Evolutionary conservation across 208 protist species (phyloP).

Genomic region (Naegleria fowleri): DNA sequence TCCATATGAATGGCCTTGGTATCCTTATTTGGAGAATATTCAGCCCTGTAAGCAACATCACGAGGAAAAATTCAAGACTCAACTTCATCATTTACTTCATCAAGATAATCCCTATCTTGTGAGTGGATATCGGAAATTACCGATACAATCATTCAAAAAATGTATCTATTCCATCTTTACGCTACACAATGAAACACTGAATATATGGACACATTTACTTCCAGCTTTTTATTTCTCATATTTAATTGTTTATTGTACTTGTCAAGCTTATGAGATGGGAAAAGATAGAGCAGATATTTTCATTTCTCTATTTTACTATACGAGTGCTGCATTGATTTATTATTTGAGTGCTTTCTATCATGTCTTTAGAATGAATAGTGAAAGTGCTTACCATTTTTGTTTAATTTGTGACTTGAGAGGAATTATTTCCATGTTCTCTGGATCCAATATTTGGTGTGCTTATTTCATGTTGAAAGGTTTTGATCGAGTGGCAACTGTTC

Average conservation of each 20-base stretch:
- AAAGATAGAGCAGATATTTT: not conserved
- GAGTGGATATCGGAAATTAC: not conserved
- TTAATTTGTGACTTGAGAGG: slow-evolving; percentile 23
- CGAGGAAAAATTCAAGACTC: not conserved
- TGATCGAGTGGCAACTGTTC: not conserved
- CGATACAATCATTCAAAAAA: not conserved
- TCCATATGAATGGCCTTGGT: not conserved
- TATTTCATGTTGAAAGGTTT: not conserved
- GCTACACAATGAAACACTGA: slow-evolving; percentile 2
- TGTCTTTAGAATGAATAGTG: not conserved
- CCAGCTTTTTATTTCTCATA: not conserved
- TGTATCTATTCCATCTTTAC: not conserved
- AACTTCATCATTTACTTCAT: not conserved
- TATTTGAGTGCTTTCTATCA: not conserved
- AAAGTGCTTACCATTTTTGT: slow-evolving; percentile 2
- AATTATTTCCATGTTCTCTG: not conserved
- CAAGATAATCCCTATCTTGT: slow-evolving; percentile 11
- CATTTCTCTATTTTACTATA: not conserved
- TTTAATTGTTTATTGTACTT: not conserved
- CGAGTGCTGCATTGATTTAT: not conserved
- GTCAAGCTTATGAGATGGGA: not conserved
- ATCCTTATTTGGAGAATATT: not conserved
- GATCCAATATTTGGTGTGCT: not conserved
- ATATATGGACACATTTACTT: slow-evolving; percentile 26
- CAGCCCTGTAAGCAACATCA: not conserved